Base-by-base conservation (phyloP, 306 rosid species). In the Quercus aquifolioides region DNA sequence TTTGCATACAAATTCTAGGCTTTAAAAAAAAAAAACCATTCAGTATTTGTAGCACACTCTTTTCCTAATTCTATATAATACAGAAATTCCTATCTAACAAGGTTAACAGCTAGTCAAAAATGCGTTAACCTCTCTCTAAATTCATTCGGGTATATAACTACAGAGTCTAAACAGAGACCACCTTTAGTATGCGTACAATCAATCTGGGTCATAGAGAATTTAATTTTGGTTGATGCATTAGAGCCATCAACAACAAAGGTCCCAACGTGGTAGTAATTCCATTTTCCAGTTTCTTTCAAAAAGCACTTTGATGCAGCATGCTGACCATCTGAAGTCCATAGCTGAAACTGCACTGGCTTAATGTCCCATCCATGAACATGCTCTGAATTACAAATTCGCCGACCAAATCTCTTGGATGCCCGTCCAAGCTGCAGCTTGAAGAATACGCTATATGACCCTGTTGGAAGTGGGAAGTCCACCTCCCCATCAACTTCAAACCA, bases 401-500 rank as follows among this genome's bases (percentile, higher is more conserved):
- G 94, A 3, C 99, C 98, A 41, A 91, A 90, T 69, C 94, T 87
- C 84, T 83, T 89, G 51, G 84, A 84, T n/a, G 93, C 74, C 74
- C 84, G 85, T 23, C 98, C 97, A 52, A 96, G 81, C 60, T 88
- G 93, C 84, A 91, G 68, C 87, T 94, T 80, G 87, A 90, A 96
- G 87, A 80, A 89, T 59, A 96, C 15, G 88, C 98, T 86, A 76
- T 96, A 96, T 33, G 86, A 90, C 56, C 99, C 99, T 0, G 90
- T 82, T 19, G 99, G 98, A 75, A 96, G 88, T 55, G 99, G 98
- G 79, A 93, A 96, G 58, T 96, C 99, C 0, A 93, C 88, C 82
- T 93, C 96, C 13, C 97, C 98, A n/a, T 89, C 93, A 54, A 93
- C 99, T 81, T 96, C 98, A 84, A 96, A 91, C 99, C 99, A 96